Evolutionary conservation across 2,329 filamentous ascomycete species (phyloP).

Genomic region (Diplodia corticola): DNA sequence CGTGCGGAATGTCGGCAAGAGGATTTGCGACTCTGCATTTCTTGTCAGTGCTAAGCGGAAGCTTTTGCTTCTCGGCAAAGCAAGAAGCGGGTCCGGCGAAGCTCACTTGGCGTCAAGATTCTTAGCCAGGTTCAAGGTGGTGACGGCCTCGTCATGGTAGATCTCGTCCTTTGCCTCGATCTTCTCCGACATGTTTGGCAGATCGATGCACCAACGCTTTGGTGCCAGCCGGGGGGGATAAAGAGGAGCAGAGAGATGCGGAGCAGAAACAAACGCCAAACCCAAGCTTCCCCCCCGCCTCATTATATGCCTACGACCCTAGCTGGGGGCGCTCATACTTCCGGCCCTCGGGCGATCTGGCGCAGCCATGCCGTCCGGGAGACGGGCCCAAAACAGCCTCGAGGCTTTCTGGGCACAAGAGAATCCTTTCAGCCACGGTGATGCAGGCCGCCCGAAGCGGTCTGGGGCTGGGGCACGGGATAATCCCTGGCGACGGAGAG

Average conservation of each 20-base stretch:
- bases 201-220: not conserved
- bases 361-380: not conserved
- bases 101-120: slow-evolving; percentile 28
- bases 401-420: not conserved
- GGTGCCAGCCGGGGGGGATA: not conserved
- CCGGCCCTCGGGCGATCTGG: slow-evolving; percentile 2
- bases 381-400: slow-evolving; percentile 1
- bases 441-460: slow-evolving; percentile 6
- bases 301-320: slow-evolving; percentile 10
- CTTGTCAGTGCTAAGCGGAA: slow-evolving; percentile 2
- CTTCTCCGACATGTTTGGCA: slow-evolving; percentile 11
- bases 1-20: slow-evolving; percentile 55
- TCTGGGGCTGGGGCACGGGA: slow-evolving; percentile 6
- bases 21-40: slow-evolving; percentile 44
- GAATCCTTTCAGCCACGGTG: slow-evolving; percentile 14
- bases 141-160: slow-evolving; percentile 28
- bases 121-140: slow-evolving; percentile 26
- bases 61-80: not conserved
- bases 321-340: too few species aligned
- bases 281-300: slow-evolving; percentile 4
- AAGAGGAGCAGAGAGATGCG: not conserved
- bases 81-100: not conserved
- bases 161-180: slow-evolving; percentile 24
- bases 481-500: not conserved
- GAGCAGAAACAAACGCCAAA: not conserved